A percentile compares a stretch with the other conserved stretches of the same genome.
These are phyloP conservation scores for Pseudognaphalium luteoalbum DNA, from an alignment of 129 eudicot genomes.

Conservation along the genomic window DNA sequence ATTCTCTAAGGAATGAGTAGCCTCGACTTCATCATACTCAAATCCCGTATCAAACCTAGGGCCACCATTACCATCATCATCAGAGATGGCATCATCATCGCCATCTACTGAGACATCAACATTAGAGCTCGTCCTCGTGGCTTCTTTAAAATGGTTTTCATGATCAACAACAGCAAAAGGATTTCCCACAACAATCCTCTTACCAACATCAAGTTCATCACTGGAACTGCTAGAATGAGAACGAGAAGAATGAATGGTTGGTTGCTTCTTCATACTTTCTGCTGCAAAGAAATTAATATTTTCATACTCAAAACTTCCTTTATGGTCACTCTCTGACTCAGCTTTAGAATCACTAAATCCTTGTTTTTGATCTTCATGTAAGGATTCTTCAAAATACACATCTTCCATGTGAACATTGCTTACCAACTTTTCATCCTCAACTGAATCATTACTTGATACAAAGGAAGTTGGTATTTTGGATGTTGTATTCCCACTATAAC, in stretches of 20 bases:
- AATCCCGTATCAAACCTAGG: constrained; percentile 45
- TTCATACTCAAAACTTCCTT: constrained; percentile 32
- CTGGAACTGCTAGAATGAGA: constrained; percentile 36
- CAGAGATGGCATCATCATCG: constrained; percentile 23
- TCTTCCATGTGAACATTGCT: constrained; percentile 32
- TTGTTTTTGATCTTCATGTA: constrained; percentile 23
- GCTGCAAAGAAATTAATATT: constrained; percentile 37
- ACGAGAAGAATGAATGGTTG: constrained; percentile 33
- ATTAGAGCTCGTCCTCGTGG: constrained; percentile 26
- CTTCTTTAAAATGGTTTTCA: constrained; percentile 31
- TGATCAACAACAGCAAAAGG: constrained; percentile 41
- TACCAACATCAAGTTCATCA: constrained; percentile 33
- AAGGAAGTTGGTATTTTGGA: constrained; percentile 28
- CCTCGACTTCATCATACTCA: constrained; percentile 51
- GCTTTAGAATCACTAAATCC: constrained; percentile 17
- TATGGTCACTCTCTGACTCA: constrained; percentile 27
- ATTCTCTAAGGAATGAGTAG: constrained; percentile 25
- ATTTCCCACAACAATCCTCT: constrained; percentile 39
- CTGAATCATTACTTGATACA: constrained; percentile 40
- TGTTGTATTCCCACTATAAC: constrained; percentile 5
- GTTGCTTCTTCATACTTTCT: constrained; percentile 36
- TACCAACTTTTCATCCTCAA: constrained; percentile 34
- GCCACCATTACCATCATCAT: constrained; percentile 38
- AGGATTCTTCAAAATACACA: constrained; percentile 33
- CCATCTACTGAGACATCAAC: constrained; percentile 23